phyloP scores from a whole-genome alignment of 2,329 filamentous ascomycete genomes.

The Fusarium concolor region DNA sequence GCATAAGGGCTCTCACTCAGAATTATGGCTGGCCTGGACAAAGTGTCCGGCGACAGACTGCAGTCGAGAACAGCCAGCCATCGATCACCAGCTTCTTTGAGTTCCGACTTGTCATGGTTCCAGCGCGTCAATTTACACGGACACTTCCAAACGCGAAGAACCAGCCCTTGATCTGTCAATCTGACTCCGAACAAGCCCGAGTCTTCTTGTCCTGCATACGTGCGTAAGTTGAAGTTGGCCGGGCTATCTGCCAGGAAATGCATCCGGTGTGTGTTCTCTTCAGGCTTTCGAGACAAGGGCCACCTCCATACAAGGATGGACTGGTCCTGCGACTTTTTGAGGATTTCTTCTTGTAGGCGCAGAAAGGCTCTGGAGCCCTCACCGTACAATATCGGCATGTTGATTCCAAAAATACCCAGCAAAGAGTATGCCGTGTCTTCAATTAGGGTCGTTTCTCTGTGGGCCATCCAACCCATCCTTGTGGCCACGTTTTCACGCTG shows the following conservation, averaged over 20 bases:
- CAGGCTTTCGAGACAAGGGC: conserved; percentile 26
- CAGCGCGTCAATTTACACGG: conserved; percentile 42
- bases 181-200: conserved; percentile 38
- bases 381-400: conserved; percentile 53
- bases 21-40: conserved; percentile 44
- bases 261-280: conserved; percentile 34
- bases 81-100: conserved; percentile 35
- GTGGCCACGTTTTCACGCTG: conserved; percentile 46
- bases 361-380: conserved; percentile 51
- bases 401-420: conserved; percentile 51
- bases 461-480: conserved; percentile 53
- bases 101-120: conserved; percentile 40
- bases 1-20: conserved; percentile 40
- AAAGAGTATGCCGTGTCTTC: conserved; percentile 53
- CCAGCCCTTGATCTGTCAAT: conserved; percentile 41
- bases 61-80: conserved; percentile 47
- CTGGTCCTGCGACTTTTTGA: conserved; percentile 51
- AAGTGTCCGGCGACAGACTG: conserved; percentile 43
- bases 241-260: conserved; percentile 45
- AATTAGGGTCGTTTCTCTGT: conserved; percentile 45
- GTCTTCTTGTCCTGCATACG: conserved; percentile 44
- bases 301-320: conserved; percentile 50
- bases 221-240: conserved; percentile 43
- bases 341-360: conserved; percentile 52
- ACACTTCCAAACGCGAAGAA: conserved; percentile 45